Percentiles rank a stretch among this genome's conserved stretches.
Conservation (phyloP, 805 yeast species). For the Blastobotrys muscicola region DNA sequence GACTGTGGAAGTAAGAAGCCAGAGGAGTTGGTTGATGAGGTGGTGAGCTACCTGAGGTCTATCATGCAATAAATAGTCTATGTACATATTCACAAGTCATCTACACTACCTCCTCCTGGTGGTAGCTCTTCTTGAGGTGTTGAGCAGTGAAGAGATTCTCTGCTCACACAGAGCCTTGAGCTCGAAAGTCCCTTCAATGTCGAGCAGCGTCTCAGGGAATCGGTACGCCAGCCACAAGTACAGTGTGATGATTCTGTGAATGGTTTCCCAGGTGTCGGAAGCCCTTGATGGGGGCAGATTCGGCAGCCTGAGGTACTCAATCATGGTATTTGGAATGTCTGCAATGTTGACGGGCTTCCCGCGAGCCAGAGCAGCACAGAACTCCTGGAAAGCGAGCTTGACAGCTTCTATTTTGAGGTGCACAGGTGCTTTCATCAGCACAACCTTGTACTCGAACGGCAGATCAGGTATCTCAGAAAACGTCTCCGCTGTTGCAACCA, state of each 20-base stretch:
- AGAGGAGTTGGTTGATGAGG: slow-evolving; percentile 2
- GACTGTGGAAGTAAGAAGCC: not conserved
- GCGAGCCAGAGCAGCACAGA: slow-evolving; percentile 46
- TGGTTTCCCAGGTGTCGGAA: slow-evolving; percentile 40
- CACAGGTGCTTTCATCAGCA: slow-evolving; percentile 56
- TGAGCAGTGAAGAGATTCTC: slow-evolving; percentile 29
- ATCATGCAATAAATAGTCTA: not conserved
- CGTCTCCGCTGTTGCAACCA: slow-evolving; percentile 34
- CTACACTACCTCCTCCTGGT: not conserved
- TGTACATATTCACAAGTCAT: not conserved
- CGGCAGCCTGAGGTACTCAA: slow-evolving; percentile 6
- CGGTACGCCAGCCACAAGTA: slow-evolving; percentile 84
- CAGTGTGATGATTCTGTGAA: slow-evolving; percentile 57
- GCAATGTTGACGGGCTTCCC: slow-evolving; percentile 47
- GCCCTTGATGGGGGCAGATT: slow-evolving; percentile 7
- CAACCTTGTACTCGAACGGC: slow-evolving; percentile 47
- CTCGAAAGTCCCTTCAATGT: slow-evolving; percentile 62
- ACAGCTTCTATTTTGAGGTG: slow-evolving; percentile 30
- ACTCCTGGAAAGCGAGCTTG: slow-evolving; percentile 36
- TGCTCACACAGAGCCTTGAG: slow-evolving; percentile 61
- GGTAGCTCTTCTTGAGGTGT: not conserved
- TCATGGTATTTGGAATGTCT: slow-evolving; percentile 33
- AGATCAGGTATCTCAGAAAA: slow-evolving; percentile 36
- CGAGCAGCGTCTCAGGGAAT: slow-evolving; percentile 74
- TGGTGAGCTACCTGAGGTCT: not conserved